Evolutionary conservation across 148 eudicot genomes (phyloP), one percentile per base, ranked within the genome.

Genomic region (Cornus controversa): DNA sequence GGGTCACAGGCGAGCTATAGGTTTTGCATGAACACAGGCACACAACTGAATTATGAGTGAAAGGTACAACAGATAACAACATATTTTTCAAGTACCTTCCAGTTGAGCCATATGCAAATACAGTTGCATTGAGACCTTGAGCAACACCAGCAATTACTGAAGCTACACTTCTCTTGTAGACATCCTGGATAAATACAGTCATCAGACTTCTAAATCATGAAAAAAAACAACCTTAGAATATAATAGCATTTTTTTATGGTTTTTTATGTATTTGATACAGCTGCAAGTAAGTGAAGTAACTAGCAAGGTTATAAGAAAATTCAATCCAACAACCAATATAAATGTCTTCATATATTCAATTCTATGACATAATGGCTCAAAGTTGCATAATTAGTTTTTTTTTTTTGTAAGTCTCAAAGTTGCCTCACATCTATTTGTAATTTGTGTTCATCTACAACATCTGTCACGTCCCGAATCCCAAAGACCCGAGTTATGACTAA

Each of bases 71-170:
- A 24, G 29, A 13, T 31, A 47, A 54, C 70, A 70, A 37, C 27
- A 54, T 24, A 36, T 34, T 69, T 57, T 15, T 42, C 22, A 31
- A 25, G 45, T 87, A 93, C 97, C 97, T 93, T 82, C 97, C 97
- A 50, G 97, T 93, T 70, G 94, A 88, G 73, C 97, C 97, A 91
- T 93, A 93, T 53, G 97, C 97, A 89, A 93, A 93, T 54, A 91
- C 81, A 42, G 97, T 93, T 63, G 93, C 91, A 82, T 93, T 93
- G 66, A 93, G 89, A 75, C 97, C 97, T 73, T 91, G 97, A 80
- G 89, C 84, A 47, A 93, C 94, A 64, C 97, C 97, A 67, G 88
- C 78, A 74, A 93, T 88, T 65, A 91, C 86, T 64, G 94, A 81
- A 71, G 85, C 82, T 76, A 91, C 84, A 73, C 92, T 86, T 88